phyloP scores from a whole-genome alignment of 2,329 filamentous ascomycete species.

The Microsporum canis region DNA sequence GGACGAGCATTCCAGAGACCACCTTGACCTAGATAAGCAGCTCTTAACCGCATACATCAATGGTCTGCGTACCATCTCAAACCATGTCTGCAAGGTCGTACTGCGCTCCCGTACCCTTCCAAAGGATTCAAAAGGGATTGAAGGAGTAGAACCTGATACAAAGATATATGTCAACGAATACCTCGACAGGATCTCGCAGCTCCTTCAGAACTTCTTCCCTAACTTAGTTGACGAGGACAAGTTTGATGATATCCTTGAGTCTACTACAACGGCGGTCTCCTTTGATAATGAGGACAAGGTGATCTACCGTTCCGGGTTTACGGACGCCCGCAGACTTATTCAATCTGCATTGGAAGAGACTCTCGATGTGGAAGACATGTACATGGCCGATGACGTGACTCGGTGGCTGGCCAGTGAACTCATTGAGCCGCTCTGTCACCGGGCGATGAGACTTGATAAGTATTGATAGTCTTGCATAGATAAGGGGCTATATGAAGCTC shows the following conservation, averaged over 20 bases:
- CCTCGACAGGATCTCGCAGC: slow-evolving; percentile 27
- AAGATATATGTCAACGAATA: slow-evolving; percentile 19
- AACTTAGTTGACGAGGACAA: slow-evolving; percentile 30
- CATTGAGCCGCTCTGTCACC: slow-evolving; percentile 12
- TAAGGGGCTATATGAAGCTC: background rate
- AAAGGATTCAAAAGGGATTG: background rate
- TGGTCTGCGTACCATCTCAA: slow-evolving; percentile 28
- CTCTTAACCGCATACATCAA: slow-evolving; percentile 34
- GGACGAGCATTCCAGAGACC: slow-evolving; percentile 29
- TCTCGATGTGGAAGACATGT: slow-evolving; percentile 21
- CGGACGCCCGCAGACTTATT: slow-evolving; percentile 24
- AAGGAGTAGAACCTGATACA: slow-evolving; percentile 1
- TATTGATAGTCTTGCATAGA: background rate
- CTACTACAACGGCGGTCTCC: slow-evolving; percentile 10
- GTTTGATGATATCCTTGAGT: slow-evolving; percentile 24
- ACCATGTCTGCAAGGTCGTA: slow-evolving; percentile 24
- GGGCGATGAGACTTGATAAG: background rate
- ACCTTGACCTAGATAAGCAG: slow-evolving; percentile 29
- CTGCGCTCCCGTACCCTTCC: slow-evolving; percentile 21
- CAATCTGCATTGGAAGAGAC: slow-evolving; percentile 27
- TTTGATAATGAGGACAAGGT: slow-evolving; percentile 12
- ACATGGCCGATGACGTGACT: slow-evolving; percentile 28
- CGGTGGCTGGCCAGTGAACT: slow-evolving; percentile 30
- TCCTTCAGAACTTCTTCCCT: slow-evolving; percentile 32
- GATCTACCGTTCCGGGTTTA: slow-evolving; percentile 8